These are phyloP conservation scores for Aaosphaeria pasadenensis DNA, from an alignment of 2,329 filamentous ascomycete species.

Conservation along the genomic window DNA sequence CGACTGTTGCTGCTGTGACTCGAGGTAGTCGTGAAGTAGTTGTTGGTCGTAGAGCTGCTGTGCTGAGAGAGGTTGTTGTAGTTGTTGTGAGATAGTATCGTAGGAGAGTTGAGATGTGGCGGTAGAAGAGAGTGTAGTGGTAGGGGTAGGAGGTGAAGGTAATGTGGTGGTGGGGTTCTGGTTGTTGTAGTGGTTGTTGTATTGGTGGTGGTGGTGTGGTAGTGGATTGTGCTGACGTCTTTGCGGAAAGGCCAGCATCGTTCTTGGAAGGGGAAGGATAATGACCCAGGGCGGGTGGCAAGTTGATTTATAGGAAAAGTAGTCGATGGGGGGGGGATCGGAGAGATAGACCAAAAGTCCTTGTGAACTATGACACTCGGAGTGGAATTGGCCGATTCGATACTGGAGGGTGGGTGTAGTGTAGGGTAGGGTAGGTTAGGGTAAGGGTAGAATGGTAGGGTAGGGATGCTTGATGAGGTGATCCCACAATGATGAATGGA, in stretches of 20 bases:
- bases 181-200: no score
- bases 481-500: conserved; percentile 22
- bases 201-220: conserved; percentile 6
- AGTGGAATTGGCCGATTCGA: conserved; percentile 19
- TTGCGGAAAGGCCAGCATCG: conserved; percentile 36
- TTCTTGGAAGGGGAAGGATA: conserved; percentile 25
- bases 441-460: no score
- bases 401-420: neutral
- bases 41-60: conserved; percentile 27
- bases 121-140: conserved; percentile 23
- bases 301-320: conserved; percentile 35
- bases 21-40: conserved; percentile 36
- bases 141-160: conserved; percentile 18
- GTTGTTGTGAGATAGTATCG: conserved; percentile 11
- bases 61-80: conserved; percentile 21
- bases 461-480: conserved; percentile 26
- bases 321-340: conserved; percentile 10
- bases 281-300: conserved; percentile 34
- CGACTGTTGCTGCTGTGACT: conserved; percentile 30
- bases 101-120: conserved; percentile 23
- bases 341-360: neutral
- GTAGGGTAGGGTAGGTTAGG: no score
- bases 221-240: conserved; percentile 34
- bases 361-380: conserved; percentile 22
- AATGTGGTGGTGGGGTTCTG: conserved; percentile 7